Evolutionary conservation across 2,329 filamentous ascomycete genomes (phyloP).

Genomic region (Elsinoe australis): DNA sequence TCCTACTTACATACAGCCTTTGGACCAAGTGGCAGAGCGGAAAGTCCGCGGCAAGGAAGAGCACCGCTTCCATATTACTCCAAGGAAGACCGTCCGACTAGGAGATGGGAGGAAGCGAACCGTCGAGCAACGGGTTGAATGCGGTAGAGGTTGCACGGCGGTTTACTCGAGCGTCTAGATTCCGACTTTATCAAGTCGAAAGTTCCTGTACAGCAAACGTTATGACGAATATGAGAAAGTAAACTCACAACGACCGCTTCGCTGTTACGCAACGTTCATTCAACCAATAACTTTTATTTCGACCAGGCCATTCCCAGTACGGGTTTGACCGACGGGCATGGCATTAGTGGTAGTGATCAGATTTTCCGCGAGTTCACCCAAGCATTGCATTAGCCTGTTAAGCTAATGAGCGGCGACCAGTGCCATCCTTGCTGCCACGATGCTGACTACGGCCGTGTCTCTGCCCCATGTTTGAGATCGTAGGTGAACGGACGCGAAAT

Average conservation of each 20-base stretch:
- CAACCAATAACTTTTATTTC: too few species aligned
- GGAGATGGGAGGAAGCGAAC: conserved; percentile 60
- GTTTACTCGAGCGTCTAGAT: conserved; percentile 62
- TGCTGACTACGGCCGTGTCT: too few species aligned
- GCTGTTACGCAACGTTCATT: not conserved
- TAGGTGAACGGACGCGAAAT: too few species aligned
- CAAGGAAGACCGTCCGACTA: conserved; percentile 60
- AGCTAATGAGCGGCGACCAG: too few species aligned
- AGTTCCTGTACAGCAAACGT: conserved; percentile 7
- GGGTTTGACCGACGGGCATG: too few species aligned
- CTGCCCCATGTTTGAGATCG: too few species aligned
- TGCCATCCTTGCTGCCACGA: too few species aligned
- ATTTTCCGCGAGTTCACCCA: too few species aligned
- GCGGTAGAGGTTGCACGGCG: conserved; percentile 71
- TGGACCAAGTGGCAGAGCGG: conserved; percentile 59
- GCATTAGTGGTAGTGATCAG: too few species aligned
- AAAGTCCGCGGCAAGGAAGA: conserved; percentile 57
- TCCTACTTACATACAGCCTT: conserved; percentile 70
- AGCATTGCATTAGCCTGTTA: too few species aligned
- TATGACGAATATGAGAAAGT: conserved; percentile 6
- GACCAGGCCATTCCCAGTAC: too few species aligned
- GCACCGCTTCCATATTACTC: conserved; percentile 74
- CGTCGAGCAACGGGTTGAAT: conserved; percentile 82
- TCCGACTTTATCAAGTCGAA: conserved; percentile 17
- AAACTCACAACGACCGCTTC: not conserved